phyloP scores from a whole-genome alignment of 2,329 filamentous ascomycete genomes.

The Remersonia thermophila region DNA sequence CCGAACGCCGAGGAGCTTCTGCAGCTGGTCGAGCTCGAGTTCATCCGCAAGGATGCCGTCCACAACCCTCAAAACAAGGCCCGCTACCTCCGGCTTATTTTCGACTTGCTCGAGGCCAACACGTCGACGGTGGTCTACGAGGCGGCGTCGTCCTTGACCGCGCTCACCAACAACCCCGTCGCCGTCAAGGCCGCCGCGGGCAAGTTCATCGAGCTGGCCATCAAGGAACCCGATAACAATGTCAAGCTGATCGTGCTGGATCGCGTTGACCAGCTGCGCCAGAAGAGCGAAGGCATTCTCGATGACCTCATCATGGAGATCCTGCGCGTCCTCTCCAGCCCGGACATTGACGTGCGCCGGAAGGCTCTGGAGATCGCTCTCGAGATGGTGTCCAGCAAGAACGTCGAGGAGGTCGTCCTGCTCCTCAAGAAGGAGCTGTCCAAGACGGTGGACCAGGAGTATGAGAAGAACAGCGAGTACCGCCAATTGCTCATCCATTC shows the following conservation, averaged over 20 bases:
- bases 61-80: conserved; percentile 94
- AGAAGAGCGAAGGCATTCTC: conserved; percentile 67
- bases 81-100: conserved; percentile 85
- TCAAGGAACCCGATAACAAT: conserved; percentile 98
- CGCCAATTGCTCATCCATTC: conserved; percentile 90
- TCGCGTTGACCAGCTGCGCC: conserved; percentile 63
- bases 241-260: conserved; percentile 97
- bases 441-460: conserved; percentile 96
- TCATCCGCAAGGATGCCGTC: conserved; percentile 94
- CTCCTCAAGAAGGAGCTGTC: conserved; percentile 93
- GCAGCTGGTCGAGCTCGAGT: conserved; percentile 88
- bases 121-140: conserved; percentile 96
- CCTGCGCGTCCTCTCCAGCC: conserved; percentile 82
- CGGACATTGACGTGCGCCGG: conserved; percentile 87
- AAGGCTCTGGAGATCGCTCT: conserved; percentile 84
- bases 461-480: conserved; percentile 96
- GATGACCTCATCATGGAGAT: conserved; percentile 97
- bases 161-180: conserved; percentile 89
- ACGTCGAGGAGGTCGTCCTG: conserved; percentile 93
- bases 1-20: conserved; percentile 89
- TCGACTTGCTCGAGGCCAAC: conserved; percentile 85
- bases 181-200: conserved; percentile 91
- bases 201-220: conserved; percentile 94
- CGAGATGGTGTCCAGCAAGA: conserved; percentile 98
- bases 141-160: conserved; percentile 86